These are phyloP conservation scores for Aspergillus affinis DNA, from an alignment of 495 filamentous ascomycete species.

Conservation along the genomic window DNA sequence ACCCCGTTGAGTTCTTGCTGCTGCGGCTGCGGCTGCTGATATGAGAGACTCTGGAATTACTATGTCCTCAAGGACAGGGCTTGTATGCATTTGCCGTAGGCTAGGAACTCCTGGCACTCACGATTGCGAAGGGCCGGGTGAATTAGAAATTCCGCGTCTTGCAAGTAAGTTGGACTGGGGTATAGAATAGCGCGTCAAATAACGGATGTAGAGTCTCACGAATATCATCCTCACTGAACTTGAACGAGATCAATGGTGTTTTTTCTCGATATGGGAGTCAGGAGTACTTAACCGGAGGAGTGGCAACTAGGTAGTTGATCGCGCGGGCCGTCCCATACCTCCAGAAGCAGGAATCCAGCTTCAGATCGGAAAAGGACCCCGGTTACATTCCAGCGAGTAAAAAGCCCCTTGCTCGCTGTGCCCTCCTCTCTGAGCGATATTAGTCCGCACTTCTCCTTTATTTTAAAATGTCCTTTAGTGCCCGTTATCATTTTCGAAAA, in stretches of 20 bases:
- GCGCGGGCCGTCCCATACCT: not conserved
- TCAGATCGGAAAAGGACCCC: not conserved
- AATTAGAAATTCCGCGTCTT: not conserved
- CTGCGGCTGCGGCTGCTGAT: not conserved
- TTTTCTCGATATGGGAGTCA: not conserved
- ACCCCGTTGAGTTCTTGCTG: not conserved
- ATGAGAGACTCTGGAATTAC: conserved; percentile 3
- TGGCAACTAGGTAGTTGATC: not conserved
- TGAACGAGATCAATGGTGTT: not conserved
- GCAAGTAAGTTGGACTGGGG: not conserved
- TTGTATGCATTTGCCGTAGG: not conserved
- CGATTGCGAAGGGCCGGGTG: not conserved
- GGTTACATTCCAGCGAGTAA: not conserved
- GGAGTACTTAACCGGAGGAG: not conserved
- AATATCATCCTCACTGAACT: not conserved
- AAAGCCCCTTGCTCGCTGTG: not conserved
- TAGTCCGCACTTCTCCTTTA: not conserved
- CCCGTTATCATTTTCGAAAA: too few species aligned
- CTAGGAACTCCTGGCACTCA: not conserved
- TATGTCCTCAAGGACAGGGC: conserved; percentile 2
- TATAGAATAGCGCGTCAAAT: not conserved
- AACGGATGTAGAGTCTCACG: not conserved
- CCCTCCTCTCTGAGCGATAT: not conserved
- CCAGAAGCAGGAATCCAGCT: not conserved
- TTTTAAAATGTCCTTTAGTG: not conserved